Evolutionary conservation across 257 asterid genomes (phyloP).

Genomic region (Jacaranda copaia): DNA sequence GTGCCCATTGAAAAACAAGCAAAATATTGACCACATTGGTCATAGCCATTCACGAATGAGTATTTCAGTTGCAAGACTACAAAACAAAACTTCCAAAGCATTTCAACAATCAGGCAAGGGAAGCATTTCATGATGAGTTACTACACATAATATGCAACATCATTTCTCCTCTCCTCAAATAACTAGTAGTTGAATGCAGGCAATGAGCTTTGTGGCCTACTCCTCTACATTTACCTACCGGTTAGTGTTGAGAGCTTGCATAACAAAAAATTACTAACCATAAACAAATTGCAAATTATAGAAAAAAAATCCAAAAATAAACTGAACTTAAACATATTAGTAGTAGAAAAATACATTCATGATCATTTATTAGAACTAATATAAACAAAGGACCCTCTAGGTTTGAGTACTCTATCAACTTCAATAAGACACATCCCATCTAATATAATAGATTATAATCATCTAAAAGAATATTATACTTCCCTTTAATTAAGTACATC

Average conservation of each 20-base stretch:
- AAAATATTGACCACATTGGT: slow-evolving; percentile 12
- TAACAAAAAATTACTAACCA: no score
- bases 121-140: slow-evolving; percentile 77
- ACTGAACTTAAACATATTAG: no score
- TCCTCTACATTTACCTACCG: slow-evolving; percentile 85
- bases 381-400: no score
- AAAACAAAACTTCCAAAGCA: slow-evolving; percentile 23
- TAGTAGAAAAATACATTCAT: no score
- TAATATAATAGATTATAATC: no score
- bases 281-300: no score
- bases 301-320: no score
- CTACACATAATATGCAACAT: slow-evolving; percentile 84
- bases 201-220: slow-evolving; percentile 80
- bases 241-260: slow-evolving; percentile 59
- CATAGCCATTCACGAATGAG: slow-evolving; percentile 7
- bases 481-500: no score
- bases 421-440: no score
- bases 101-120: slow-evolving; percentile 80
- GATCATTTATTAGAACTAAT: no score
- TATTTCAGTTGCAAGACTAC: slow-evolving; percentile 2
- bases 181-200: slow-evolving; percentile 85
- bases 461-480: no score
- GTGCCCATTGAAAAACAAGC: slow-evolving; percentile 12
- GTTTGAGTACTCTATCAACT: no score
- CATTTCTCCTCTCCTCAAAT: slow-evolving; percentile 77